These are phyloP conservation scores for Colletotrichum orbiculare DNA, from an alignment of 2,329 filamentous ascomycete genomes.

Conservation along the genomic window DNA sequence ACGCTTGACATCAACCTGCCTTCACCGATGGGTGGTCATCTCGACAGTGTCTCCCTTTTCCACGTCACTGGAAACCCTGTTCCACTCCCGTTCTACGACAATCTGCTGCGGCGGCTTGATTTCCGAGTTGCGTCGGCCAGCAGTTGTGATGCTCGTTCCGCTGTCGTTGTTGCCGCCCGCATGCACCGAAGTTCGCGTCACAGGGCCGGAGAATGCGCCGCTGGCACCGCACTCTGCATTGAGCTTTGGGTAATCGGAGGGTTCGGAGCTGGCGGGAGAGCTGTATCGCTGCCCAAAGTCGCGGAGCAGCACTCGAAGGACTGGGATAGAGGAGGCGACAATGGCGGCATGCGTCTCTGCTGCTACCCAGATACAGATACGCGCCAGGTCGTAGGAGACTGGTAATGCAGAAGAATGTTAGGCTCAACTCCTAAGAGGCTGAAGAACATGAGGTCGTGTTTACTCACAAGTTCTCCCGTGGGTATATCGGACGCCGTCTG, in stretches of 20 bases:
- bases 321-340: conserved; percentile 45
- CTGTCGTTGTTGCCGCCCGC: conserved; percentile 37
- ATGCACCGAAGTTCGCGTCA: conserved; percentile 43
- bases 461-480: too few relatives aligned
- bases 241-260: conserved; percentile 60
- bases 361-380: conserved; percentile 40
- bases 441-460: neutral
- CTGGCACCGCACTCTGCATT: conserved; percentile 60
- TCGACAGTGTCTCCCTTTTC: neutral
- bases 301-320: conserved; percentile 42
- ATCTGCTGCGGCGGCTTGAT: conserved; percentile 25
- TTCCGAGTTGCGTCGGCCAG: neutral
- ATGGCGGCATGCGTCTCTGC: conserved; percentile 42
- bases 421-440: neutral
- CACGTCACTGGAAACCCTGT: neutral
- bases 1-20: too few relatives aligned
- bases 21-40: neutral
- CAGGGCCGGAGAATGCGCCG: conserved; percentile 37
- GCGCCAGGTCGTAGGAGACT: conserved; percentile 17
- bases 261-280: conserved; percentile 37
- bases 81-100: conserved; percentile 20
- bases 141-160: conserved; percentile 24
- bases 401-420: neutral
- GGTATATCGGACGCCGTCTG: neutral
- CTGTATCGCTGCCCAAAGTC: conserved; percentile 6